Conservation (phyloP, 768 basidiomycete genomes). For the Lentinula raphanica region DNA sequence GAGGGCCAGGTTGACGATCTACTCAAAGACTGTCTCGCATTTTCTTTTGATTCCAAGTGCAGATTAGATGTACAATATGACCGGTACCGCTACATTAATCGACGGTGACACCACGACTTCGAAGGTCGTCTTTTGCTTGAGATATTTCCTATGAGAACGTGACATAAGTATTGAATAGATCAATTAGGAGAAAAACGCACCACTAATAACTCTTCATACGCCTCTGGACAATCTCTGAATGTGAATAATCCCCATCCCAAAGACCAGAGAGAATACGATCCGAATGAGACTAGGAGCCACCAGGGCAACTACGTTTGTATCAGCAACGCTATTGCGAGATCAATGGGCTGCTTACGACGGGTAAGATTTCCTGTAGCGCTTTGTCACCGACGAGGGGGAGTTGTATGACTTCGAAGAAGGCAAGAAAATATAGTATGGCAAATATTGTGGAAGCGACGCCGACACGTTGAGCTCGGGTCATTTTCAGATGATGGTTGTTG, state of each 20-base stretch:
- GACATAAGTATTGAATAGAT: constrained; percentile 7
- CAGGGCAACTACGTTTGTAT: constrained; percentile 57
- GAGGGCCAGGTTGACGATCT: not conserved
- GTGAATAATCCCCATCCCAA: constrained; percentile 72
- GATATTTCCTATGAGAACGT: constrained; percentile 48
- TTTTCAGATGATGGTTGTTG: constrained; percentile 19
- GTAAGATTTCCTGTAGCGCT: constrained; percentile 45
- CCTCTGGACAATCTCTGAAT: constrained; percentile 75
- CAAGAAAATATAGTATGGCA: constrained; percentile 48
- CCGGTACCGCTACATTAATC: constrained; percentile 25
- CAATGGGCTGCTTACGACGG: constrained; percentile 43
- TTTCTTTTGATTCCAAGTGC: not conserved
- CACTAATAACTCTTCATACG: constrained; percentile 61
- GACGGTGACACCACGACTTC: constrained; percentile 40
- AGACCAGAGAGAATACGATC: constrained; percentile 73
- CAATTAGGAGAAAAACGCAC: constrained; percentile 33
- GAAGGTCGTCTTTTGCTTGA: constrained; percentile 44
- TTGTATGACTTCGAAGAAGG: constrained; percentile 48
- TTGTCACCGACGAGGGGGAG: constrained; percentile 48
- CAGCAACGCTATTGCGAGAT: not conserved
- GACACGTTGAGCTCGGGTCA: constrained; percentile 61
- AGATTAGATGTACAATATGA: constrained; percentile 2
- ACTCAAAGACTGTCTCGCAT: too few species aligned
- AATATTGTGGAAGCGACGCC: constrained; percentile 38
- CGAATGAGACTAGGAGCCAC: constrained; percentile 78